Evolutionary conservation across 129 eudicot species (phyloP).

Genomic region (carrot (Daucus carota)): DNA sequence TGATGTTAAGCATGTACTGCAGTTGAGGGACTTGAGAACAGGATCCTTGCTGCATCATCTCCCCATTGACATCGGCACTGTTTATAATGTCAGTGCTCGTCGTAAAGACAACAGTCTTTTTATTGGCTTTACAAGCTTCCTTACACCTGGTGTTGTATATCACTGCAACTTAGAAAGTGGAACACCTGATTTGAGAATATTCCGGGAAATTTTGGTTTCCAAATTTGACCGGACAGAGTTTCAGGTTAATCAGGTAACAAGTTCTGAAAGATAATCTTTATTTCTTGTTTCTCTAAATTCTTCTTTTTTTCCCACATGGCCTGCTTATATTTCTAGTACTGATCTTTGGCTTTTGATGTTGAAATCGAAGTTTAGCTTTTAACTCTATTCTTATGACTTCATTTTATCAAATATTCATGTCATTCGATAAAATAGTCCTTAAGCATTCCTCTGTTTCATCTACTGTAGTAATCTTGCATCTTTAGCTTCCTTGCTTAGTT

Average conservation of each 20-base stretch:
- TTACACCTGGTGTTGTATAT: conserved; percentile 68
- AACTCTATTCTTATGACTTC: neutral
- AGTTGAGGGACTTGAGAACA: conserved; percentile 59
- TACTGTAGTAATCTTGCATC: neutral
- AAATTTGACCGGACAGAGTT: conserved; percentile 62
- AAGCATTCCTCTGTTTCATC: neutral
- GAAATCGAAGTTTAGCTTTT: neutral
- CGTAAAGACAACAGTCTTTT: conserved; percentile 56
- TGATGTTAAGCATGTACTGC: conserved; percentile 73
- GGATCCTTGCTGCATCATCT: conserved; percentile 58
- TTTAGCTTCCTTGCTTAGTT: neutral
- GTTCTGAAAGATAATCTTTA: neutral
- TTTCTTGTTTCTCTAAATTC: neutral
- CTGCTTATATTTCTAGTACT: neutral
- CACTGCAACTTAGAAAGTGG: conserved; percentile 38
- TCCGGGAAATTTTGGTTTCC: conserved; percentile 59
- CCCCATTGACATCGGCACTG: conserved; percentile 72
- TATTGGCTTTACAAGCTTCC: conserved; percentile 68
- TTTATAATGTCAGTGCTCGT: conserved; percentile 47
- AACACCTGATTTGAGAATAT: conserved; percentile 45
- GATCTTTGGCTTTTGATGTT: neutral
- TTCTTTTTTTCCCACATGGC: neutral
- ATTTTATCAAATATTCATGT: neutral
- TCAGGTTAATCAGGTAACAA: conserved; percentile 56
- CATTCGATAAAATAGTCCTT: neutral